Percentiles rank a stretch among this genome's conserved stretches.
These are phyloP conservation scores for Serendipita sp. DNA, from an alignment of 768 basidiomycete species.

Conservation along the genomic window DNA sequence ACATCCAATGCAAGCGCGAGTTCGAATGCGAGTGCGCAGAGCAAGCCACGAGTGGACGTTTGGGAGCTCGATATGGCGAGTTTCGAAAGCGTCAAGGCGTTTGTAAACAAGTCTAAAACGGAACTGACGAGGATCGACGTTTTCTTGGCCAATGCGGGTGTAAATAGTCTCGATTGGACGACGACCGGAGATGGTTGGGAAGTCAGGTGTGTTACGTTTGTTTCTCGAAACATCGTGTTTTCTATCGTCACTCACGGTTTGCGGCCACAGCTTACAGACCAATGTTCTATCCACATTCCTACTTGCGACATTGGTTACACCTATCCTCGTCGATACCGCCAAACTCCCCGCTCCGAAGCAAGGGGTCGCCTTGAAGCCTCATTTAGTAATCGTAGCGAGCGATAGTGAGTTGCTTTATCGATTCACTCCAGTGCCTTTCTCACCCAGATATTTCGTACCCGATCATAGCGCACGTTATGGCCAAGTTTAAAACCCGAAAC, in stretches of 20 bases:
- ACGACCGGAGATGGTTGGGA: constrained; percentile 10
- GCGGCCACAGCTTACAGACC: constrained; percentile 5
- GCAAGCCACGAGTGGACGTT: neutral
- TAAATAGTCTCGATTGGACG: neutral
- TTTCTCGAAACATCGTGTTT: neutral
- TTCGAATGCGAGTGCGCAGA: neutral
- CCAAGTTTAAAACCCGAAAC: neutral
- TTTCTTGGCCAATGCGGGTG: constrained; percentile 9
- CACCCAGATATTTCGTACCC: neutral
- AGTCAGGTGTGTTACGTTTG: constrained; percentile 2
- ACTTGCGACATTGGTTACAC: constrained; percentile 7
- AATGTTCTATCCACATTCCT: constrained; percentile 8
- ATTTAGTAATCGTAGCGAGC: constrained; percentile 9
- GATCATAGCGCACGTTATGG: neutral
- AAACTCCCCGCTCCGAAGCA: neutral
- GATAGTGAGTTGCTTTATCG: neutral
- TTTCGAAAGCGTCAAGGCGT: constrained; percentile 5
- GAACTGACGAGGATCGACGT: constrained; percentile 8
- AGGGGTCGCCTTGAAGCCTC: neutral
- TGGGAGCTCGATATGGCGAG: constrained; percentile 8
- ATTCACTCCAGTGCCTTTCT: neutral
- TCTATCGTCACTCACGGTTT: neutral
- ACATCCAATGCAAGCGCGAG: neutral
- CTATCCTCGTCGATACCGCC: constrained; percentile 3
- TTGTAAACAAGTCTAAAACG: constrained; percentile 5